A percentile compares a stretch with the other conserved stretches of the same genome.
Evolutionary conservation across 2,329 filamentous ascomycete species (phyloP).

Genomic region (Cordyceps cicadae): DNA sequence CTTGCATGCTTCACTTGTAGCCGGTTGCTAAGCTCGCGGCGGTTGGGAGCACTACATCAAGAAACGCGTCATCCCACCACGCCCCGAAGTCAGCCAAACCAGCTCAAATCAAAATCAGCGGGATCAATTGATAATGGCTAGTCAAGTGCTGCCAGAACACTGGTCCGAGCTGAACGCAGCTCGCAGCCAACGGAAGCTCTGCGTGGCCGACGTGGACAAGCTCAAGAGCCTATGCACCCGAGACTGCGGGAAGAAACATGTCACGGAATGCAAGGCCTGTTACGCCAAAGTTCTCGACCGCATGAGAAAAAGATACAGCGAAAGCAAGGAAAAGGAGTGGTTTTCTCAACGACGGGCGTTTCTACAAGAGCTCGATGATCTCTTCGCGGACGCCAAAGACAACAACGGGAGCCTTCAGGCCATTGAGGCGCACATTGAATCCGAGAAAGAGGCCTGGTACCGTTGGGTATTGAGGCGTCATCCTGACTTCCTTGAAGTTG

Average conservation of each 20-base stretch:
- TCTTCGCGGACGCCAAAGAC: slow-evolving; percentile 40
- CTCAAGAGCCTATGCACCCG: slow-evolving; percentile 35
- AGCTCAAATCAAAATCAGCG: background rate
- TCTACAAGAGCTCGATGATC: slow-evolving; percentile 38
- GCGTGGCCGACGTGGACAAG: slow-evolving; percentile 32
- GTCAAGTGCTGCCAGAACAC: slow-evolving; percentile 27
- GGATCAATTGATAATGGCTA: slow-evolving; percentile 5
- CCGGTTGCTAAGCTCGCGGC: background rate
- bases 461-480: slow-evolving; percentile 34
- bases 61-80: background rate
- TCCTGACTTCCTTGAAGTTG: slow-evolving; percentile 29
- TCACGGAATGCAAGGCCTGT: slow-evolving; percentile 40
- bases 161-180: slow-evolving; percentile 31
- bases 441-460: slow-evolving; percentile 47
- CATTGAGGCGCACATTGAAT: slow-evolving; percentile 42
- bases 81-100: background rate
- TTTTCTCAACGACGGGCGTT: slow-evolving; percentile 42
- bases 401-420: slow-evolving; percentile 33
- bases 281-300: slow-evolving; percentile 39
- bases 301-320: slow-evolving; percentile 31
- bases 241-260: slow-evolving; percentile 34
- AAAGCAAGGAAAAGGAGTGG: slow-evolving; percentile 38
- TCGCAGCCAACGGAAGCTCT: slow-evolving; percentile 25
- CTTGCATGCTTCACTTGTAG: background rate
- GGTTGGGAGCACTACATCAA: background rate